These are phyloP conservation scores for Xylariaceae sp. DNA, from an alignment of 2,329 filamentous ascomycete species.

Conservation along the genomic window DNA sequence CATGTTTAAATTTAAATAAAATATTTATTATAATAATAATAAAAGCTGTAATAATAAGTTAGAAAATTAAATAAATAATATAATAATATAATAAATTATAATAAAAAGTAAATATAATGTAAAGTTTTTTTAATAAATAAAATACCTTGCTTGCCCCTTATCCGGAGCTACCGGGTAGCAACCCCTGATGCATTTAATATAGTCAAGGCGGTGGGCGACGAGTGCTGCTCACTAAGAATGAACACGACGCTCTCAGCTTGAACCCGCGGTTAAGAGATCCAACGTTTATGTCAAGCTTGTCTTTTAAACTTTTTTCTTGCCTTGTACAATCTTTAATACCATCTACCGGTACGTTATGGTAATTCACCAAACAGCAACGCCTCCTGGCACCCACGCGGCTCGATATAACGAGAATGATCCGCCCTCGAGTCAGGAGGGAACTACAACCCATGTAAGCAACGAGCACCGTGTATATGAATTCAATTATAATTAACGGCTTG, in stretches of 20 bases:
- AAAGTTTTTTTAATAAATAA: neutral
- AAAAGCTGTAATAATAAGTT: no score
- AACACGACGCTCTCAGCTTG: neutral
- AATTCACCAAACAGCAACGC: neutral
- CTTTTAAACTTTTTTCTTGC: neutral
- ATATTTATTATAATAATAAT: no score
- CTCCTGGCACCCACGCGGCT: neutral
- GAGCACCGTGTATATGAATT: neutral
- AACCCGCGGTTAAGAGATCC: neutral
- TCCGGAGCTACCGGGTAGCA: constrained; percentile 12
- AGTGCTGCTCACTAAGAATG: neutral
- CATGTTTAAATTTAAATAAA: no score
- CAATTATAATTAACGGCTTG: neutral
- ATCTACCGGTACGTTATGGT: constrained; percentile 1
- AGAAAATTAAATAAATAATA: no score
- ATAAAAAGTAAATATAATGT: no score
- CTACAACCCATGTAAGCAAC: constrained; percentile 1
- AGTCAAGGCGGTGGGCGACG: neutral
- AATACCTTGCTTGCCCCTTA: constrained; percentile 3
- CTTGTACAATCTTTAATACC: neutral
- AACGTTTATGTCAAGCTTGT: neutral
- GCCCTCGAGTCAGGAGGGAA: neutral
- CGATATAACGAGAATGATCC: neutral
- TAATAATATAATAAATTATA: no score
- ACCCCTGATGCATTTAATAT: neutral